These are phyloP conservation scores for Calonectria pseudoreteaudii DNA, from an alignment of 2,329 filamentous ascomycete species.

Conservation along the genomic window DNA sequence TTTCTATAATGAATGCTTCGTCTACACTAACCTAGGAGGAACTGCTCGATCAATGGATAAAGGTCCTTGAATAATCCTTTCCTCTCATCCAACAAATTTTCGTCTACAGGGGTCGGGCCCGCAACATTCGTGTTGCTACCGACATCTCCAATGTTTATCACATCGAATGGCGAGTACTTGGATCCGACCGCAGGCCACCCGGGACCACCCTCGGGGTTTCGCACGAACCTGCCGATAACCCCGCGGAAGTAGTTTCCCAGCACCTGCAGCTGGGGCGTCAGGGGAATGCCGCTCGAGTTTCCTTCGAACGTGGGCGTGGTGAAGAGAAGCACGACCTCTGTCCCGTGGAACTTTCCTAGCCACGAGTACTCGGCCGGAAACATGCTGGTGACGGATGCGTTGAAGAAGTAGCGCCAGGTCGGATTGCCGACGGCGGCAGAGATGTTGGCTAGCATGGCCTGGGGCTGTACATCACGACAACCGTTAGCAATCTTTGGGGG, in stretches of 20 bases:
- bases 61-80: constrained; percentile 35
- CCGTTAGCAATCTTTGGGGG: constrained; percentile 3
- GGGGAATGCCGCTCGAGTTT: not conserved
- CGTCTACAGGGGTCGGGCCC: constrained; percentile 33
- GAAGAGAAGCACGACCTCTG: constrained; percentile 42
- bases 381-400: constrained; percentile 36
- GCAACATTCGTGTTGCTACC: constrained; percentile 4
- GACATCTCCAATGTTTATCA: constrained; percentile 37
- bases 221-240: constrained; percentile 39
- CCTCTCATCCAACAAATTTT: constrained; percentile 30
- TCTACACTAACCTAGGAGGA: not conserved
- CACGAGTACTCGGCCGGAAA: constrained; percentile 34
- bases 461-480: constrained; percentile 31
- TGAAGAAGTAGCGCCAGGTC: constrained; percentile 45
- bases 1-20: not conserved
- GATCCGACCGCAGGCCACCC: constrained; percentile 42
- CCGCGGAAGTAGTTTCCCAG: constrained; percentile 40
- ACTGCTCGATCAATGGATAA: constrained; percentile 30
- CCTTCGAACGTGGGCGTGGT: constrained; percentile 29
- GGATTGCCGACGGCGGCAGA: constrained; percentile 32
- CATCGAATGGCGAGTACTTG: constrained; percentile 33
- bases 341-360: constrained; percentile 43
- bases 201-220: constrained; percentile 37
- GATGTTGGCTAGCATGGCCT: constrained; percentile 36
- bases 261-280: constrained; percentile 36